These are phyloP conservation scores for Desmodesmus armatus DNA, from an alignment of 139 green algal genomes.

Conservation along the genomic window DNA sequence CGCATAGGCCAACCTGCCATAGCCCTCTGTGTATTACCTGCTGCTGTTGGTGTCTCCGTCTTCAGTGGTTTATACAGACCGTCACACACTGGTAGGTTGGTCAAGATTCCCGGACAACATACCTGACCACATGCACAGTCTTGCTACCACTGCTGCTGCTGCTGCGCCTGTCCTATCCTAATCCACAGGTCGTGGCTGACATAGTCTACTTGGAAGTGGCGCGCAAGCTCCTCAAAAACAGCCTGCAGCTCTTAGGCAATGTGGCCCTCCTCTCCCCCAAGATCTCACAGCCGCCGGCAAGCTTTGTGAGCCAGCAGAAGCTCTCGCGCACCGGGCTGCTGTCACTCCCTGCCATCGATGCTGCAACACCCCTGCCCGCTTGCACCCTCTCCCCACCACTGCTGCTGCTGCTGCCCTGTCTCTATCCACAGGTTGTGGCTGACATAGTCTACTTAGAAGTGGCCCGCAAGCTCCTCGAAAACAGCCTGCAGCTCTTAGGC, in stretches of 20 bases:
- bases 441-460: constrained; percentile 37
- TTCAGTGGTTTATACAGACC: too few relatives aligned
- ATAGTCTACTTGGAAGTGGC: constrained; percentile 28
- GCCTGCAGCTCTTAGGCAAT: constrained; percentile 10
- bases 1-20: too few relatives aligned
- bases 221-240: neutral
- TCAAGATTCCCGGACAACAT: too few relatives aligned
- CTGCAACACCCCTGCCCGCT: too few relatives aligned
- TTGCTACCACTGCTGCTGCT: neutral
- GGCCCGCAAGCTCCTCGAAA: neutral
- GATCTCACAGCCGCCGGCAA: constrained; percentile 22
- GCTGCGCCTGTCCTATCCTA: neutral
- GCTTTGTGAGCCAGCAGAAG: neutral
- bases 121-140: too few relatives aligned
- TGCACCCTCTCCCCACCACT: too few relatives aligned
- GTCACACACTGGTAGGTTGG: too few relatives aligned
- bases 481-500: neutral
- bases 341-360: neutral
- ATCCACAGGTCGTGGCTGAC: constrained; percentile 11
- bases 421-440: neutral
- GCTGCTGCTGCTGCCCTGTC: neutral
- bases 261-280: neutral
- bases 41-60: too few relatives aligned
- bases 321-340: neutral
- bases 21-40: too few relatives aligned